Conservation (phyloP, 108 stramenopile species). For the Nitzschia palea region DNA sequence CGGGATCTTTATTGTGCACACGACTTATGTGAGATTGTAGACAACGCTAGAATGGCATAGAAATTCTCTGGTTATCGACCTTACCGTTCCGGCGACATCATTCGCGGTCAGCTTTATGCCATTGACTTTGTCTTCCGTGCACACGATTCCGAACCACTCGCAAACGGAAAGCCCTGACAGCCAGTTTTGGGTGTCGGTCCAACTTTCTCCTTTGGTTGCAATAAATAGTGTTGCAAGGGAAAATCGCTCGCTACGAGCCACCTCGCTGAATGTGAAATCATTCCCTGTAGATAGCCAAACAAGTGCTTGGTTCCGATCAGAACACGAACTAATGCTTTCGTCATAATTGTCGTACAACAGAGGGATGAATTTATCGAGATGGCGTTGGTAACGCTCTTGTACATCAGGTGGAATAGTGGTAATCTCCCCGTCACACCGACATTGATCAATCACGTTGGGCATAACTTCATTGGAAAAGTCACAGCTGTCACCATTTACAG, state of each 20-base stretch:
- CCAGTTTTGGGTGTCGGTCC: slow-evolving; percentile 22
- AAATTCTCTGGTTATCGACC: neutral
- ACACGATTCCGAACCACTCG: slow-evolving; percentile 38
- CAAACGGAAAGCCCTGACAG: slow-evolving; percentile 16
- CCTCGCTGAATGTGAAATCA: slow-evolving; percentile 8
- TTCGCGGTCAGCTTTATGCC: slow-evolving; percentile 6
- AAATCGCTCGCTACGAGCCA: slow-evolving; percentile 20
- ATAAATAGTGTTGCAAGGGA: slow-evolving; percentile 27
- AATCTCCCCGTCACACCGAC: slow-evolving; percentile 33
- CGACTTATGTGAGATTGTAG: neutral
- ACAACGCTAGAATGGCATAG: neutral
- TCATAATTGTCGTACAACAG: slow-evolving; percentile 22
- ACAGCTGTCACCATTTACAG: slow-evolving; percentile 5
- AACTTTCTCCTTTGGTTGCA: slow-evolving; percentile 12
- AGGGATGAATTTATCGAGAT: slow-evolving; percentile 26
- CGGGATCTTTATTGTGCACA: slow-evolving; percentile 20
- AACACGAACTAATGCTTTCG: slow-evolving; percentile 28
- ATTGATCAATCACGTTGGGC: slow-evolving; percentile 41
- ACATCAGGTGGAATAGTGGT: slow-evolving; percentile 27
- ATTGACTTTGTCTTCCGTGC: slow-evolving; percentile 2
- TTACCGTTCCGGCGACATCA: slow-evolving; percentile 28
- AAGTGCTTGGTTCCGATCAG: slow-evolving; percentile 36
- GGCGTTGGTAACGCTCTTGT: slow-evolving; percentile 16
- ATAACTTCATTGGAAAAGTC: slow-evolving; percentile 6
- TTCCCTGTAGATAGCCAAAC: slow-evolving; percentile 40